phyloP scores from a whole-genome alignment of 148 eudicot genomes.

The Suaeda aralocaspica region DNA sequence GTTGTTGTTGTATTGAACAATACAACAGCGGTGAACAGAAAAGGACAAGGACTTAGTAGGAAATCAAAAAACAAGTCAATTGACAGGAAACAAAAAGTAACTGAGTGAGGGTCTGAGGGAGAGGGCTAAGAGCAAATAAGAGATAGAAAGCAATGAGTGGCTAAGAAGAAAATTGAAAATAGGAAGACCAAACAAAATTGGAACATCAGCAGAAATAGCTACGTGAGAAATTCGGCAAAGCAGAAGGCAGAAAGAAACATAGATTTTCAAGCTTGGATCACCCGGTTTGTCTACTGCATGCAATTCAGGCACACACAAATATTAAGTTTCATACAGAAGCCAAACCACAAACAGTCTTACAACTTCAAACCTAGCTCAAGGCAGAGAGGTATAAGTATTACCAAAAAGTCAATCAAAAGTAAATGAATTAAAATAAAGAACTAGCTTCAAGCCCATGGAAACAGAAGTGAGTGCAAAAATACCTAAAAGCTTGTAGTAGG shows the following conservation, averaged over 20 bases:
- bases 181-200: background rate
- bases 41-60: background rate
- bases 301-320: background rate
- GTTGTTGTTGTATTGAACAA: too few species aligned
- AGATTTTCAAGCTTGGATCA: background rate
- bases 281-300: background rate
- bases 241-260: background rate
- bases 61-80: background rate
- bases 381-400: background rate
- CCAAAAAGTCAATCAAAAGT: too few species aligned
- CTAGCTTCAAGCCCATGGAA: background rate
- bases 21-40: too few species aligned
- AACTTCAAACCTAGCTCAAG: background rate
- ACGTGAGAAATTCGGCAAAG: background rate
- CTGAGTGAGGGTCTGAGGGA: background rate
- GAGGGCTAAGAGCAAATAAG: background rate
- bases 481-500: slow-evolving; percentile 94
- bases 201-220: background rate
- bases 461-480: slow-evolving; percentile 6
- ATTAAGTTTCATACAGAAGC: background rate
- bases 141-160: background rate
- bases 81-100: background rate
- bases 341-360: background rate
- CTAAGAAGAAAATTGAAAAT: background rate
- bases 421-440: background rate